Conservation (phyloP, 2,329 filamentous ascomycete genomes). For the Helotiales sp. region DNA sequence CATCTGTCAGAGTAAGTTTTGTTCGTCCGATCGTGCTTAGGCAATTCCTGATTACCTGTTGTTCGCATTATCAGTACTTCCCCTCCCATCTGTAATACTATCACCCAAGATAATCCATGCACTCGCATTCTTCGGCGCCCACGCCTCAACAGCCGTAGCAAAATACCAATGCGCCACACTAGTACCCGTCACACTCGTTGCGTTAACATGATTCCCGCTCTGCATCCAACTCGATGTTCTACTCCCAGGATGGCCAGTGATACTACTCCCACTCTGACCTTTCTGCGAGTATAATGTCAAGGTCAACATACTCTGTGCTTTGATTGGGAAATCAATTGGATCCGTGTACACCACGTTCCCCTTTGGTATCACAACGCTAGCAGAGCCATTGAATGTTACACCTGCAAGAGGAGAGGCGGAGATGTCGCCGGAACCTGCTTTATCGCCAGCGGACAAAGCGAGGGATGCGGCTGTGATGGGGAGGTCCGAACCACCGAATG, state of each 20-base stretch:
- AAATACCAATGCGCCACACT: conserved; percentile 53
- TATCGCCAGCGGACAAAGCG: conserved; percentile 53
- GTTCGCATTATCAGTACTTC: conserved; percentile 59
- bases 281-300: conserved; percentile 58
- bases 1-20: conserved; percentile 39
- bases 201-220: conserved; percentile 53
- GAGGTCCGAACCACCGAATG: conserved; percentile 41
- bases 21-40: background rate
- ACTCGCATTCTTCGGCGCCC: conserved; percentile 43
- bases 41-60: conserved; percentile 41
- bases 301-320: conserved; percentile 51
- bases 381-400: conserved; percentile 57
- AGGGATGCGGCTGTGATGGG: conserved; percentile 59
- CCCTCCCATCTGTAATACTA: conserved; percentile 66
- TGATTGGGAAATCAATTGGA: conserved; percentile 54
- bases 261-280: conserved; percentile 55
- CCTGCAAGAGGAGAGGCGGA: conserved; percentile 50
- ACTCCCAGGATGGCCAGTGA: conserved; percentile 66
- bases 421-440: conserved; percentile 53
- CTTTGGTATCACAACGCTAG: conserved; percentile 52
- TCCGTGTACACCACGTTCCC: conserved; percentile 61
- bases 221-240: conserved; percentile 62
- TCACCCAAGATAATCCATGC: conserved; percentile 59
- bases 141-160: conserved; percentile 58
- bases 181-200: conserved; percentile 44